Conservation (phyloP, 169 alveolate species). For the Babesia caballi region DNA sequence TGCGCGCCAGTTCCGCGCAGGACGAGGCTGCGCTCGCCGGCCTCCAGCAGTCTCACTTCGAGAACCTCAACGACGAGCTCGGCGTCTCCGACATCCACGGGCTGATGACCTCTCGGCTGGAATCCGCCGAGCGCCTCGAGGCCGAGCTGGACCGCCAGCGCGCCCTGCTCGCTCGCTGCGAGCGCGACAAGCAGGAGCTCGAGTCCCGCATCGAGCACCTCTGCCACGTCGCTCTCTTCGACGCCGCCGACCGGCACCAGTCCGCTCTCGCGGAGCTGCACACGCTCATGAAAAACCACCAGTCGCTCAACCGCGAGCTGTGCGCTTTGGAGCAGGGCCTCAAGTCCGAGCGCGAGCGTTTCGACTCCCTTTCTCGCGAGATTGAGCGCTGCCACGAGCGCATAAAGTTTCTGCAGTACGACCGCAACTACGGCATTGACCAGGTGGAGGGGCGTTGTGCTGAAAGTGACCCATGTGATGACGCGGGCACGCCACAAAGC, state of each 20-base stretch:
- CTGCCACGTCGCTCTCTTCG: background rate
- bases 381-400: conserved; percentile 41
- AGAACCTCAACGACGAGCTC: conserved; percentile 19
- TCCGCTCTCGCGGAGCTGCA: conserved; percentile 2
- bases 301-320: conserved; percentile 11
- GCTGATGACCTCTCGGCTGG: background rate
- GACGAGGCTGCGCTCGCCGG: conserved; percentile 9
- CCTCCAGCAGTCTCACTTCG: conserved; percentile 21
- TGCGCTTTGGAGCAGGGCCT: conserved; percentile 17
- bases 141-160: conserved; percentile 20
- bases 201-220: conserved; percentile 12
- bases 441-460: too few relatives aligned
- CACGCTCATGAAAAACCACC: conserved; percentile 1
- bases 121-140: background rate
- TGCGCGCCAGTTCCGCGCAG: background rate
- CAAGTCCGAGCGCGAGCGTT: background rate
- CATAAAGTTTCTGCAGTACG: conserved; percentile 26
- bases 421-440: conserved; percentile 11
- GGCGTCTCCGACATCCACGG: conserved; percentile 48
- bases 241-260: background rate
- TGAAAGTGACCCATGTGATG: background rate
- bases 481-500: background rate
- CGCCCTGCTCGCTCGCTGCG: conserved; percentile 15
- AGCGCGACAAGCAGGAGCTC: conserved; percentile 31
- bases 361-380: background rate